Base-by-base conservation (phyloP, 2,329 filamentous ascomycete genomes). In the Waltergamsia citrina region DNA sequence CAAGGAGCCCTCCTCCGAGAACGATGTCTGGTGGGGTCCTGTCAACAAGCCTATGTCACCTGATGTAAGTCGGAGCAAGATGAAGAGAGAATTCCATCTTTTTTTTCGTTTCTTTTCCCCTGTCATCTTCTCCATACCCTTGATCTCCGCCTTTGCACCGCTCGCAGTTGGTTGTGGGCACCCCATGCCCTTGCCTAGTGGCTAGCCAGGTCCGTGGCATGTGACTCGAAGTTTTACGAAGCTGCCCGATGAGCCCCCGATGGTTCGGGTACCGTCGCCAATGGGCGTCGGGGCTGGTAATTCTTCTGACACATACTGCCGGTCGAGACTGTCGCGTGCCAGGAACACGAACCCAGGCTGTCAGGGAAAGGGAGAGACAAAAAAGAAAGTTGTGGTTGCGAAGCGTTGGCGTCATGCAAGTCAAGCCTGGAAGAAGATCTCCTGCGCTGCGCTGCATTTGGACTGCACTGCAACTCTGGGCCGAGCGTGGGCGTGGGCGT, bases 31-130 rank as follows among this genome's bases (percentile, higher is more conserved):
- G 92, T 96, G 92, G 92, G 92, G 92, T 53, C 90, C 92, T 37
- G 92, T 98, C 49, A 98, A 98, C 75, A 96, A 96, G 78, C 85
- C 90, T 57, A 98, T 98, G 92, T 81, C 78, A 48, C 77, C 87
- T 51, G 88, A 96, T 62, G 92, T 96, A 81, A 78, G 46, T 45
- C 40, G 34, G 34, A 39, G 43, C 29, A 33, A 33, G 14, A 15
- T 4, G 6, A 28, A 28, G 33, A 10, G 22, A 29, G 7, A 25
- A 33, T 33, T 19, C 30, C 14, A 39, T 15, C 23, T 36, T 25
- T 19, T 29, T 42, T 38, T 41, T 36, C 34, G n/a, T 38, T 31
- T 28, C 32, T 36, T 20, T 29, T 21, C 42, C 36, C 34, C 17
- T 29, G 9, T 11, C 7, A 18, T 4, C 24, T 16, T 27, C 32